phyloP scores from a whole-genome alignment of 1,284 basidiomycete species.

The Tilletia caries region DNA sequence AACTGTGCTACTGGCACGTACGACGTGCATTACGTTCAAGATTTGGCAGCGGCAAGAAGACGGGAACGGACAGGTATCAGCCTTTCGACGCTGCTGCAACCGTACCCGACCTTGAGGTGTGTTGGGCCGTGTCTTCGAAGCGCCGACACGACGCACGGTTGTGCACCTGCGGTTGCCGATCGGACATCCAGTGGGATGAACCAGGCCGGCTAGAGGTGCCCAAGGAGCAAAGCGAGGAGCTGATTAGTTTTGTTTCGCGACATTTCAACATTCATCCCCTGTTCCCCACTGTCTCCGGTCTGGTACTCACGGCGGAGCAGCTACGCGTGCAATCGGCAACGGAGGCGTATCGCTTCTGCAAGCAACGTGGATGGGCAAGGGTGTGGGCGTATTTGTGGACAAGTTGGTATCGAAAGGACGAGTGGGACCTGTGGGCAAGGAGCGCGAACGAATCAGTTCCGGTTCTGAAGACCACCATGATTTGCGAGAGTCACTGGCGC shows the following conservation, averaged over 20 bases:
- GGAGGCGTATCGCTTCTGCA: neutral
- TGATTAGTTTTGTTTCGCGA: neutral
- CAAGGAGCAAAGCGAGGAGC: neutral
- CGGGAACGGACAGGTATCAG: neutral
- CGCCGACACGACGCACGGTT: neutral
- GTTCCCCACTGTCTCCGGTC: neutral
- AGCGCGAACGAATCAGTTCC: neutral
- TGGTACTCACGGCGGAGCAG: neutral
- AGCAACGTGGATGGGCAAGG: neutral
- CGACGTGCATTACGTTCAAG: neutral
- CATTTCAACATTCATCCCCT: neutral
- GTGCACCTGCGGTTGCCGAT: neutral
- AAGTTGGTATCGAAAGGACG: neutral
- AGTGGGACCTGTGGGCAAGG: neutral
- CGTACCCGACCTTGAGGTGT: neutral
- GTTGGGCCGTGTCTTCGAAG: neutral
- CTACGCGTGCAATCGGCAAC: neutral
- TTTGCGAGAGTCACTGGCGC: neutral
- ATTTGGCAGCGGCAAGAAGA: neutral
- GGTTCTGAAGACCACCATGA: slow-evolving; percentile 3
- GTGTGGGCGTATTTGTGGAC: slow-evolving; percentile 8
- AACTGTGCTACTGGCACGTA: slow-evolving; percentile 9
- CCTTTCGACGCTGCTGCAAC: neutral
- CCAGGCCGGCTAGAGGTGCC: neutral
- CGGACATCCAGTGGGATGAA: neutral